Evolutionary conservation across 2,329 filamentous ascomycete species (phyloP), one percentile per base, ranked within the genome.

Genomic region (Thermomyces lanuginosus): DNA sequence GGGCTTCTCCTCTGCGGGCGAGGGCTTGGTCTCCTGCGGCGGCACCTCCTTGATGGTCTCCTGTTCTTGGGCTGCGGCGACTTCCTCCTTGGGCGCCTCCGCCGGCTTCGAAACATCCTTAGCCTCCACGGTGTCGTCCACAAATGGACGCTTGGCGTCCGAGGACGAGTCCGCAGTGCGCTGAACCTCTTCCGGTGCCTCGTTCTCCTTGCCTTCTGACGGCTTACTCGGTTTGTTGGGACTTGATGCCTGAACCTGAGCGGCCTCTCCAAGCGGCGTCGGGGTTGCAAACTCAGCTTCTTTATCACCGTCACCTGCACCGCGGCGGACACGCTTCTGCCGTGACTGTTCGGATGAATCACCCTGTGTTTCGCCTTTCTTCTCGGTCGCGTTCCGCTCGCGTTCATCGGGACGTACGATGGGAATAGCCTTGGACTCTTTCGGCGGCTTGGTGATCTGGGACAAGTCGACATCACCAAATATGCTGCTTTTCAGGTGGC

Each of bases 371-470:
- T 50, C 51, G 11, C 56, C 45, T 15, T 46, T 44, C 30, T 44
- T 42, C 23, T 48, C 45, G 15, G 46, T 42, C 25, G 51, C 46
- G 2, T 48, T 51, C 35, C 58, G 49, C 38, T 60, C 58, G 32
- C 36, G 54, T 40, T 61, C 72, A 31, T 71, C 62, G 1, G 79
- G 78, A 20, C 64, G 64, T 6, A 86, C 55, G 35, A 92, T 91
- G 0, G 83, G 78, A 29, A 92, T 68, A 6, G 82, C 82, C 55
- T 89, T 93, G 4, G 75, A 80, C 40, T 71, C 72, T 53, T 78
- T 82, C 1, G 56, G 49, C 5, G 74, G 66, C 42, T 77, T 77
- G 15, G 69, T 55, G 26, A 72, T 64, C 12, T 80, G 72, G 8
- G 65, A 62, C 16, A 63, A 51, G 29, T 62, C 67, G 37, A 84